A percentile compares a stretch with the other conserved stretches of the same genome.
These are phyloP conservation scores for Helotiales sp. DNA, from an alignment of 2,329 filamentous ascomycete genomes.

Conservation along the genomic window DNA sequence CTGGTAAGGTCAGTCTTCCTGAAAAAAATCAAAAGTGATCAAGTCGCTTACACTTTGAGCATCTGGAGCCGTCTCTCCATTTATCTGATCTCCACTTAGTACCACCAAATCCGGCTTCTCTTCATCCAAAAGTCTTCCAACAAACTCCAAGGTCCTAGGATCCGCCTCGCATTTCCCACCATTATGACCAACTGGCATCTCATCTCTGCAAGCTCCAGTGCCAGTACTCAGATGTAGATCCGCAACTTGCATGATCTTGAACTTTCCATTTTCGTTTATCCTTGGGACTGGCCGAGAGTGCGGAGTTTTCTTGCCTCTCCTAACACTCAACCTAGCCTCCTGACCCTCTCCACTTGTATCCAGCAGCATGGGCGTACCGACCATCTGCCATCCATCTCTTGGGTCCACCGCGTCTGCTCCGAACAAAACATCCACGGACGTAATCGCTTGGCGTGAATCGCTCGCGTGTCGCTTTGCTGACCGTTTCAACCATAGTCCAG, in stretches of 20 bases:
- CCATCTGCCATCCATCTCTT: constrained; percentile 81
- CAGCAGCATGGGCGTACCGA: constrained; percentile 74
- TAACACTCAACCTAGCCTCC: constrained; percentile 77
- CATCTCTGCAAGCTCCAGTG: constrained; percentile 81
- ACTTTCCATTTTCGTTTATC: constrained; percentile 86
- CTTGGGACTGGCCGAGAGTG: constrained; percentile 73
- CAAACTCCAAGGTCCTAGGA: constrained; percentile 87
- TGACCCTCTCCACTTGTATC: constrained; percentile 65
- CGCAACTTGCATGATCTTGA: constrained; percentile 97
- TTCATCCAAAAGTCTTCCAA: constrained; percentile 81
- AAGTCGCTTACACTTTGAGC: constrained; percentile 72
- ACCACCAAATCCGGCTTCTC: constrained; percentile 94
- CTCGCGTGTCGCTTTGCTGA: constrained; percentile 55
- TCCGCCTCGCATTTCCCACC: constrained; percentile 88
- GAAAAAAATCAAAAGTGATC: background rate
- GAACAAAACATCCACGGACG: constrained; percentile 72
- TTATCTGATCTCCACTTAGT: constrained; percentile 91
- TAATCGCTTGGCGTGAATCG: constrained; percentile 55
- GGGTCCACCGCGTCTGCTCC: constrained; percentile 84
- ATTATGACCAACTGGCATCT: constrained; percentile 74
- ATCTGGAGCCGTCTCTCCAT: constrained; percentile 90
- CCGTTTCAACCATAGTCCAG: constrained; percentile 70
- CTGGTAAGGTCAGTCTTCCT: constrained; percentile 47
- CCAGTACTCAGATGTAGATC: constrained; percentile 94
- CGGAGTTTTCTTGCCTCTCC: constrained; percentile 70